phyloP scores from a whole-genome alignment of 257 asterid species.

The Eucommia ulmoides region DNA sequence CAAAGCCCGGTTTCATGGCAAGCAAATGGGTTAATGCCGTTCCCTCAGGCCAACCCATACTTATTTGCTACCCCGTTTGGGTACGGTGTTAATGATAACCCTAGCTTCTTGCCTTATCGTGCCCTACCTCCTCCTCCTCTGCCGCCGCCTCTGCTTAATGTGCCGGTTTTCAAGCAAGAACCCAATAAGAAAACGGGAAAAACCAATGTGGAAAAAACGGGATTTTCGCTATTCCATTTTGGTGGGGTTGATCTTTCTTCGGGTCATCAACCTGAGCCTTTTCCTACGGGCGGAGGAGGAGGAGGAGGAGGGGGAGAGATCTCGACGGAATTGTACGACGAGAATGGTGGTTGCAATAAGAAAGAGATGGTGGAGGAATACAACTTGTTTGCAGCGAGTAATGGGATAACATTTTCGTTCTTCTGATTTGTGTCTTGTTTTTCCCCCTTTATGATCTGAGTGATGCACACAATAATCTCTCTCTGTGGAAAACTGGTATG shows the following conservation, averaged over 20 bases:
- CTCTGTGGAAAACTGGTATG: slow-evolving; percentile 7
- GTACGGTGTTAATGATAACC: slow-evolving; percentile 52
- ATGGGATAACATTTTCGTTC: slow-evolving; percentile 72
- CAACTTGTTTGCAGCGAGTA: slow-evolving; percentile 77
- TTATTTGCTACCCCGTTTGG: slow-evolving; percentile 42
- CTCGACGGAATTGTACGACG: slow-evolving; percentile 19
- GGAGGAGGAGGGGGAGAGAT: slow-evolving; percentile 20
- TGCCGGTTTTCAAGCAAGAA: slow-evolving; percentile 48
- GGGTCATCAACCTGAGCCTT: slow-evolving; percentile 43
- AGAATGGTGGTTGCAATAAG: slow-evolving; percentile 29
- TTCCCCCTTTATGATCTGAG: slow-evolving; percentile 24
- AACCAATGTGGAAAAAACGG: slow-evolving; percentile 28
- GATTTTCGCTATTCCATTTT: slow-evolving; percentile 90
- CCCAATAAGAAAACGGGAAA: slow-evolving; percentile 31
- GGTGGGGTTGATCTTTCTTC: slow-evolving; percentile 73
- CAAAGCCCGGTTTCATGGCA: slow-evolving; percentile 68
- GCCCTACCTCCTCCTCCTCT: slow-evolving; percentile 46
- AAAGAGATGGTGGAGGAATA: slow-evolving; percentile 67
- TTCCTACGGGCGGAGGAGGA: slow-evolving; percentile 30
- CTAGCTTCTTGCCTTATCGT: slow-evolving; percentile 58
- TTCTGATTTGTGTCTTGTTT: slow-evolving; percentile 30
- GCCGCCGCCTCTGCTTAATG: slow-evolving; percentile 35
- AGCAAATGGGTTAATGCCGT: slow-evolving; percentile 48
- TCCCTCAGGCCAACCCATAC: slow-evolving; percentile 60
- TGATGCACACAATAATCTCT: slow-evolving; percentile 31